phyloP scores from a whole-genome alignment of 345 rosid genomes.

The Combretum micranthum region DNA sequence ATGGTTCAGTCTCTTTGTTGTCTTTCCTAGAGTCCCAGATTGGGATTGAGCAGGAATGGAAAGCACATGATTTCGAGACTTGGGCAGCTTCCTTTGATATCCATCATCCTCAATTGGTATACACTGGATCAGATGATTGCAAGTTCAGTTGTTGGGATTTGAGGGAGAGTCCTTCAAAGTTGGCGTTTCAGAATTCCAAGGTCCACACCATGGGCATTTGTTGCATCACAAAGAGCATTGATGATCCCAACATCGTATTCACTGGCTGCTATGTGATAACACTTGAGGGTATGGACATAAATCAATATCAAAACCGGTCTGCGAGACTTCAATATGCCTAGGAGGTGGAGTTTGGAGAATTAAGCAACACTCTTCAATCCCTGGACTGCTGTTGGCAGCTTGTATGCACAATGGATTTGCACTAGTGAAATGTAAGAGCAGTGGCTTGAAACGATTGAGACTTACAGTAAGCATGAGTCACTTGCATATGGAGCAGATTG shows the following conservation, averaged over 20 bases:
- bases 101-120: slow-evolving; percentile 59
- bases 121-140: slow-evolving; percentile 89
- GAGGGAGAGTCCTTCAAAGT: slow-evolving; percentile 32
- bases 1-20: slow-evolving; percentile 61
- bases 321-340: slow-evolving; percentile 38
- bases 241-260: slow-evolving; percentile 45
- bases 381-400: slow-evolving; percentile 58
- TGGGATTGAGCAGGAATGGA: slow-evolving; percentile 56
- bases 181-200: slow-evolving; percentile 57
- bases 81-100: slow-evolving; percentile 77
- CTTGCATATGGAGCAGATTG: slow-evolving; percentile 92
- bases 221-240: slow-evolving; percentile 56
- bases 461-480: slow-evolving; percentile 47
- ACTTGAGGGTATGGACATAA: slow-evolving; percentile 66
- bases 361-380: slow-evolving; percentile 56
- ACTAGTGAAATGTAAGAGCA: slow-evolving; percentile 37
- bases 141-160: slow-evolving; percentile 80
- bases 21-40: slow-evolving; percentile 49
- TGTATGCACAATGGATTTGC: slow-evolving; percentile 91
- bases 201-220: slow-evolving; percentile 82
- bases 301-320: slow-evolving; percentile 53
- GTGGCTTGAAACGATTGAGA: slow-evolving; percentile 48
- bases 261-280: slow-evolving; percentile 81
- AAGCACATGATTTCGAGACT: slow-evolving; percentile 75
- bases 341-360: slow-evolving; percentile 93